Evolutionary conservation across 1,284 basidiomycete species (phyloP).

Genomic region (Hortiboletus rubellus): DNA sequence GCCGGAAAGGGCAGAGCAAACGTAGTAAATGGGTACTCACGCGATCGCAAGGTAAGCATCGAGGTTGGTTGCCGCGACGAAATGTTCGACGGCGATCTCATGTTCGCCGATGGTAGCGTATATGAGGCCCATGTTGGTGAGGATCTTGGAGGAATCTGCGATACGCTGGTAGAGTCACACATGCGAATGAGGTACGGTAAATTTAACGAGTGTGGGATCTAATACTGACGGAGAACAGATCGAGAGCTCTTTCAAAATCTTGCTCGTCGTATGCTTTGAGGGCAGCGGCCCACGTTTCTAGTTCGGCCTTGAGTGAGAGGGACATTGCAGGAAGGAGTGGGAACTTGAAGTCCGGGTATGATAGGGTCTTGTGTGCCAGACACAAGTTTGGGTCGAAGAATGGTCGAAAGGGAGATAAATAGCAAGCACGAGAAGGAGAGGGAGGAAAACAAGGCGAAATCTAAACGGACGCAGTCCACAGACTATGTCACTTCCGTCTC

Average conservation of each 20-base stretch:
- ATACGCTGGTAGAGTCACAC: constrained; percentile 52
- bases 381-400: constrained; percentile 12
- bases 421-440: not conserved
- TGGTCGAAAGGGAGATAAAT: constrained; percentile 13
- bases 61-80: constrained; percentile 69
- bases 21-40: constrained; percentile 45
- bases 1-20: not conserved
- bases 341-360: not conserved
- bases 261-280: constrained; percentile 83
- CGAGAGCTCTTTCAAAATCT: constrained; percentile 72
- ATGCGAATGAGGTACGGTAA: not conserved
- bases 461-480: constrained; percentile 29
- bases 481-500: not conserved
- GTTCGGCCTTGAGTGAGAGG: constrained; percentile 81
- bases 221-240: constrained; percentile 67
- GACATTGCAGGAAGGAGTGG: constrained; percentile 51
- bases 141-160: constrained; percentile 83
- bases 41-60: constrained; percentile 87
- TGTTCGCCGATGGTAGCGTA: constrained; percentile 88
- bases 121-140: constrained; percentile 89
- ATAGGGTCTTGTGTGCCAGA: constrained; percentile 25
- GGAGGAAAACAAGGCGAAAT: constrained; percentile 7
- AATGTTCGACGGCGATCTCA: constrained; percentile 77
- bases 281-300: constrained; percentile 83
- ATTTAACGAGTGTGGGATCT: not conserved